Evolutionary conservation across 202 grass and related monocot species (phyloP).

Genomic region (Sporobolus alterniflorus): DNA sequence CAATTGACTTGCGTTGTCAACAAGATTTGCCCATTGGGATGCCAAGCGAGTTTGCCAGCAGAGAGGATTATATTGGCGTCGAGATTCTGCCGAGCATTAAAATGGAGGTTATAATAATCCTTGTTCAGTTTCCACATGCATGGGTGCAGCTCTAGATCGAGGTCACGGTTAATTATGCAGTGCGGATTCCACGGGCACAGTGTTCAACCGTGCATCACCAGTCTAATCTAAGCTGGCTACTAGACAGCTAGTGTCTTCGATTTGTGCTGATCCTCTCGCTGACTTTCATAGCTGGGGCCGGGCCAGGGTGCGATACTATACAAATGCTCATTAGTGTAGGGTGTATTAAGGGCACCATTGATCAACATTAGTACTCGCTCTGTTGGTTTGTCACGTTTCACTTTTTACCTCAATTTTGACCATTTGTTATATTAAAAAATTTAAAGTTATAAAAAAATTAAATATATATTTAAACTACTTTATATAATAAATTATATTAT

Average conservation of each 20-base stretch:
- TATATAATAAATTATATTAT: too few species aligned
- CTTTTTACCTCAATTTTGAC: too few species aligned
- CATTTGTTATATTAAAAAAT: too few species aligned
- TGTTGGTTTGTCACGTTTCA: neutral
- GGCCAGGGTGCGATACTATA: neutral
- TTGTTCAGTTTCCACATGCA: neutral
- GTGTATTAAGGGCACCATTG: slow-evolving; percentile 7
- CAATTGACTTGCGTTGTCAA: slow-evolving; percentile 44
- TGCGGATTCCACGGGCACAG: neutral
- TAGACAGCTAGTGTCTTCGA: neutral
- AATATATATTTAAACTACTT: too few species aligned
- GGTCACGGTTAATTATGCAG: neutral
- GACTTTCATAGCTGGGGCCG: neutral
- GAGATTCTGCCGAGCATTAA: slow-evolving; percentile 43
- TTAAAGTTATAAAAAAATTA: too few species aligned
- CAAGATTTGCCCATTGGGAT: slow-evolving; percentile 46
- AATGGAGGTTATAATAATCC: neutral
- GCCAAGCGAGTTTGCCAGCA: neutral
- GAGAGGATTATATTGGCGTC: too few species aligned
- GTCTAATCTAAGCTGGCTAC: neutral
- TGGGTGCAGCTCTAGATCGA: slow-evolving; percentile 12
- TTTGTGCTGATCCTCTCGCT: slow-evolving; percentile 23
- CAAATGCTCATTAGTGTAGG: neutral
- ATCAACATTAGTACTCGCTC: neutral
- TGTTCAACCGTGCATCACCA: neutral